Evolutionary conservation across 352 stramenopile species (phyloP).

Genomic region (Phytophthora niederhauseri): DNA sequence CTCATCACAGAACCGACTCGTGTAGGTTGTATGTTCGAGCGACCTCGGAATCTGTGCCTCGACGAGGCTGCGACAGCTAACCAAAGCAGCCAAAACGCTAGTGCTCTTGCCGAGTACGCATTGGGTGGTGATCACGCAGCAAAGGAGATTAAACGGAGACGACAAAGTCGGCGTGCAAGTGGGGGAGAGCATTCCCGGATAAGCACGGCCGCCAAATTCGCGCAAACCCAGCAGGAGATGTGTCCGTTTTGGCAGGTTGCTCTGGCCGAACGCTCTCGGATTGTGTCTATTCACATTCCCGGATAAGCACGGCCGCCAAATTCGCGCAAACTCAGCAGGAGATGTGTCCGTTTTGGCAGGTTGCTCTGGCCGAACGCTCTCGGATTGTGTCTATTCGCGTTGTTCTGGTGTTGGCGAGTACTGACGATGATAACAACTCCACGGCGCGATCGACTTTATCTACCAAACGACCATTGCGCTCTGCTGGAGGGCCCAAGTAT

Average conservation of each 20-base stretch:
- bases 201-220: slow-evolving; percentile 26
- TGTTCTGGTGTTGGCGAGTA: slow-evolving; percentile 24
- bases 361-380: slow-evolving; percentile 38
- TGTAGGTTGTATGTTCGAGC: slow-evolving; percentile 67
- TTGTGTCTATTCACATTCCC: slow-evolving; percentile 35
- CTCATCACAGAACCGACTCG: slow-evolving; percentile 49
- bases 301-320: slow-evolving; percentile 8
- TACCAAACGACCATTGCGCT: slow-evolving; percentile 3
- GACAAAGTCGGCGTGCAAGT: slow-evolving; percentile 18
- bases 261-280: slow-evolving; percentile 35
- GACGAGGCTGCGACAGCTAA: slow-evolving; percentile 30
- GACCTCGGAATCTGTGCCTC: slow-evolving; percentile 58
- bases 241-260: slow-evolving; percentile 81
- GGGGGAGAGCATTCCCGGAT: slow-evolving; percentile 2
- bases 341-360: slow-evolving; percentile 80
- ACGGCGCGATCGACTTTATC: slow-evolving; percentile 14
- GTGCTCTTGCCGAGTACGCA: slow-evolving; percentile 50
- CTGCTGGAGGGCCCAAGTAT: slow-evolving; percentile 38
- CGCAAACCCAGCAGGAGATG: slow-evolving; percentile 74
- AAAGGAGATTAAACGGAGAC: slow-evolving; percentile 9
- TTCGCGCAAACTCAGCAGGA: slow-evolving; percentile 77
- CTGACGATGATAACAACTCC: not conserved
- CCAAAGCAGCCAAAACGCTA: slow-evolving; percentile 77
- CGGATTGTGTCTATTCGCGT: slow-evolving; percentile 36
- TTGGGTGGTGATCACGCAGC: slow-evolving; percentile 35